phyloP scores from a whole-genome alignment of 805 yeast genomes.

The Schwanniomyces sp. region DNA sequence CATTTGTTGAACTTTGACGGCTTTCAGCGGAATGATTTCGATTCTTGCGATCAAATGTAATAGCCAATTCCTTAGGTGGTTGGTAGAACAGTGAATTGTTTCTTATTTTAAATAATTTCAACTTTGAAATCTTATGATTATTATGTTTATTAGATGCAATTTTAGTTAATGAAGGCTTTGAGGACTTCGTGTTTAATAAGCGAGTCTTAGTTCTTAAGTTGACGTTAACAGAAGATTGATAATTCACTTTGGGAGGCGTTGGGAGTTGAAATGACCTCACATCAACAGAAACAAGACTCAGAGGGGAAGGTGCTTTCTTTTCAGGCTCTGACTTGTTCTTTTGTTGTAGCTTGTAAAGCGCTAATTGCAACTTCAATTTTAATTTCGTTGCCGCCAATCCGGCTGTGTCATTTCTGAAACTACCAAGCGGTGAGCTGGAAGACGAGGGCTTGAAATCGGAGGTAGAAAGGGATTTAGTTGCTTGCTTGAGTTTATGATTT shows the following conservation, averaged over 20 bases:
- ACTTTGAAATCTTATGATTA: constrained; percentile 11
- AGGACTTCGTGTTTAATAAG: constrained; percentile 2
- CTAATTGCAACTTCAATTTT: constrained; percentile 42
- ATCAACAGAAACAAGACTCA: neutral
- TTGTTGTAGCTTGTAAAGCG: constrained; percentile 38
- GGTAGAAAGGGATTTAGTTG: neutral
- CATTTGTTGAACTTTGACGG: neutral
- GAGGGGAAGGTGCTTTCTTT: constrained; percentile 6
- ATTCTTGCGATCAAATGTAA: neutral
- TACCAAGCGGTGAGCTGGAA: neutral
- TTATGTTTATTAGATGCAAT: constrained; percentile 19
- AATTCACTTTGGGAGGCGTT: constrained; percentile 12
- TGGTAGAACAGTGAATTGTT: constrained; percentile 31
- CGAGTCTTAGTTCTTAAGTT: constrained; percentile 18
- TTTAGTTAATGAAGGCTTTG: constrained; percentile 19
- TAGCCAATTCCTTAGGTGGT: constrained; percentile 7
- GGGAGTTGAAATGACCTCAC: constrained; percentile 9
- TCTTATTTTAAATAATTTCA: constrained; percentile 40
- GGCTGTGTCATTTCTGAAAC: constrained; percentile 25
- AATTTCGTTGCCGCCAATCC: constrained; percentile 44
- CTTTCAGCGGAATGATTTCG: neutral
- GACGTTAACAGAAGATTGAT: constrained; percentile 20
- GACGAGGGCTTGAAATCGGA: constrained; percentile 2
- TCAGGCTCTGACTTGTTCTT: constrained; percentile 5
- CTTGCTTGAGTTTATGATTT: neutral